phyloP scores from a whole-genome alignment of 371 early-diverging fungal species.

The Smittium culicis region DNA sequence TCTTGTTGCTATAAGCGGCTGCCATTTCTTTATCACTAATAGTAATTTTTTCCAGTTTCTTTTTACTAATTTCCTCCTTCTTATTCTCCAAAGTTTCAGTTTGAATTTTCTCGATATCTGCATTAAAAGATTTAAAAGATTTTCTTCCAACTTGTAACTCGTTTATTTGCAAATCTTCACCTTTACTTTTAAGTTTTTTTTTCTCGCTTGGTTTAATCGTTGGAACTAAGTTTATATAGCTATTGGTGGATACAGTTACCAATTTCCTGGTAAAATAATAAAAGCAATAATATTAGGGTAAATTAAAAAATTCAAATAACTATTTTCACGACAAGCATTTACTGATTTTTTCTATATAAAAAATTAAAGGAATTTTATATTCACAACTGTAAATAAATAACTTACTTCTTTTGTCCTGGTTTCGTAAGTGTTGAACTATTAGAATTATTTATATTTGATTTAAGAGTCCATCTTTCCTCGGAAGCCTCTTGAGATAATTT shows the following conservation, averaged over 20 bases:
- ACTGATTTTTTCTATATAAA: no score
- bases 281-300: no score
- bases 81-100: not conserved
- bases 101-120: not conserved
- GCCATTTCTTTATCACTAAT: not conserved
- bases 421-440: no score
- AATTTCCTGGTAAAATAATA: no score
- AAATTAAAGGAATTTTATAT: no score
- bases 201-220: not conserved
- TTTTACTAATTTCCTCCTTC: not conserved
- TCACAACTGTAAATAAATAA: no score
- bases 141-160: not conserved
- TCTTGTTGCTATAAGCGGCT: not conserved
- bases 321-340: no score
- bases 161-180: not conserved
- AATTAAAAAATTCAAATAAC: no score
- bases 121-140: not conserved
- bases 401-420: no score
- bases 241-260: not conserved
- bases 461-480: no score
- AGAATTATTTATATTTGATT: no score
- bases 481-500: no score
- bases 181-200: not conserved
- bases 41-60: not conserved
- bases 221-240: not conserved